These are phyloP conservation scores for Diversispora epigaea DNA, from an alignment of 192 early-diverging fungal species.

Conservation along the genomic window DNA sequence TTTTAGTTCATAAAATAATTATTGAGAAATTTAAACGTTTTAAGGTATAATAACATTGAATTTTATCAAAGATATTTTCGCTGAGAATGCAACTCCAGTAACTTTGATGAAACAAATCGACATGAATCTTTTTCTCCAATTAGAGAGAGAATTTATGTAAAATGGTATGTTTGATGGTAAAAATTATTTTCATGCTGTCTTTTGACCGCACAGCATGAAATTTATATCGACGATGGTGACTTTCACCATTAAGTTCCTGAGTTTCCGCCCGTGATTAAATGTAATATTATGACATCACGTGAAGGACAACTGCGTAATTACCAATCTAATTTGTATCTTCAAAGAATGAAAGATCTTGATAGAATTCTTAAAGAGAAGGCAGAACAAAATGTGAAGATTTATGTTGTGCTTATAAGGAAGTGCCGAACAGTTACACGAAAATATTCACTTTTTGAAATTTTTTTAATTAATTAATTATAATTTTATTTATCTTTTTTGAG, in stretches of 20 bases:
- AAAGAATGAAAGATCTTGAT: slow-evolving; percentile 74
- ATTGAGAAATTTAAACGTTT: no score
- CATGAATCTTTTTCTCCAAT: slow-evolving; percentile 79
- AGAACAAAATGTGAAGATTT: slow-evolving; percentile 83
- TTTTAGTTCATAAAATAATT: no score
- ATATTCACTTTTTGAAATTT: slow-evolving; percentile 51
- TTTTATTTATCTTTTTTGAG: neutral
- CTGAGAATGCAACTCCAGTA: no score
- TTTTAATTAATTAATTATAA: neutral
- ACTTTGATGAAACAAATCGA: no score
- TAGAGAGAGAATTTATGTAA: slow-evolving; percentile 61
- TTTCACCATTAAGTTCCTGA: slow-evolving; percentile 64
- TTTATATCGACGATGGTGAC: slow-evolving; percentile 88
- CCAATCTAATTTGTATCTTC: slow-evolving; percentile 38
- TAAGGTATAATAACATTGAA: no score
- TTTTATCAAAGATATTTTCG: no score
- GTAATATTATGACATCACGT: neutral
- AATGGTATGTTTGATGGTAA: slow-evolving; percentile 81
- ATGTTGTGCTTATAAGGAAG: slow-evolving; percentile 89
- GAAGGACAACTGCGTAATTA: neutral
- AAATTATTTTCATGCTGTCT: slow-evolving; percentile 75
- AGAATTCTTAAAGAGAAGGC: slow-evolving; percentile 76
- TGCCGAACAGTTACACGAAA: slow-evolving; percentile 70
- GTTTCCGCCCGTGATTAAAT: neutral
- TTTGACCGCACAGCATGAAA: slow-evolving; percentile 64